Percentiles rank a stretch among this genome's conserved stretches.
These are phyloP conservation scores for Lecanicillium sp. DNA, from an alignment of 2,329 filamentous ascomycete species.

Conservation along the genomic window DNA sequence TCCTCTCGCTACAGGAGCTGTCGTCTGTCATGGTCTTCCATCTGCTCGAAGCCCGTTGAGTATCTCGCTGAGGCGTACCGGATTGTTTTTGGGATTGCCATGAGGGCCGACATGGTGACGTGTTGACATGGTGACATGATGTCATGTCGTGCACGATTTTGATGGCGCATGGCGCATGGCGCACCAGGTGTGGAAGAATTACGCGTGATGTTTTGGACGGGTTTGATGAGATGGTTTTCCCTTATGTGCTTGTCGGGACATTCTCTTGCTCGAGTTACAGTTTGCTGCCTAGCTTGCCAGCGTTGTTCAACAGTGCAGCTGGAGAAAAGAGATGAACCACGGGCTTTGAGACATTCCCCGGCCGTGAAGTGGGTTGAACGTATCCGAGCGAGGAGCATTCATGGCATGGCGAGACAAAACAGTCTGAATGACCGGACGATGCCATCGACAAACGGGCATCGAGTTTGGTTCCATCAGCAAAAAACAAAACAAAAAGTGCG, in stretches of 20 bases:
- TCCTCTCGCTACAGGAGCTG: no score
- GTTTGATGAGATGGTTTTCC: slow-evolving; percentile 40
- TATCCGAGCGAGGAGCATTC: no score
- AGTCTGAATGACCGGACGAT: background rate
- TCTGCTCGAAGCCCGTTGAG: no score
- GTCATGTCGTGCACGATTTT: background rate
- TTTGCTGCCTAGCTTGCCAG: no score
- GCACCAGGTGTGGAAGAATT: background rate
- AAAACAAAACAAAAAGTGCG: background rate
- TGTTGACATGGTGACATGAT: background rate
- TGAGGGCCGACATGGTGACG: no score
- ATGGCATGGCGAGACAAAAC: background rate
- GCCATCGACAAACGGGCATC: background rate
- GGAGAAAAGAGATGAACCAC: no score
- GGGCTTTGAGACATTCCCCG: no score
- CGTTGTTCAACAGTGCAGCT: no score
- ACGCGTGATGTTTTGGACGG: background rate
- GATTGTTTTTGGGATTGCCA: background rate
- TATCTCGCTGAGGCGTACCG: slow-evolving; percentile 3
- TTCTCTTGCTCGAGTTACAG: background rate
- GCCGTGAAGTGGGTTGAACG: no score
- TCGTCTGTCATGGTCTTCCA: no score
- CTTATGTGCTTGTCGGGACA: slow-evolving; percentile 21
- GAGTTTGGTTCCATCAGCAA: background rate
- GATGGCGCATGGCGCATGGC: background rate